These are phyloP conservation scores for Malassezia arunalokei DNA, from an alignment of 1,284 basidiomycete species.

Conservation along the genomic window DNA sequence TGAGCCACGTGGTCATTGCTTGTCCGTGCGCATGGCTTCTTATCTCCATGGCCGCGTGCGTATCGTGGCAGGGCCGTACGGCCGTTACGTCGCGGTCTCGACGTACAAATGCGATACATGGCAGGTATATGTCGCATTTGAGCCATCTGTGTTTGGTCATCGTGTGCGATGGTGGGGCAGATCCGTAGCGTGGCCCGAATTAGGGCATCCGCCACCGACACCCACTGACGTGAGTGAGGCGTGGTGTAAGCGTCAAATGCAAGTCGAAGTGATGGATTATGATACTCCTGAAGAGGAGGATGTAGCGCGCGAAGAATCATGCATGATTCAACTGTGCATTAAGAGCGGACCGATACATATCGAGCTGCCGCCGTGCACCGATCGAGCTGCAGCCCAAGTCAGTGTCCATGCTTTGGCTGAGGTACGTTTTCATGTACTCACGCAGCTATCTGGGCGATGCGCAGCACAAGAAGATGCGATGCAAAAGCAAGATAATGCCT, in stretches of 20 bases:
- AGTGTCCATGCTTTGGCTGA: not conserved
- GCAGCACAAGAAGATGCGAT: not conserved
- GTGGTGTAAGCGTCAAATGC: not conserved
- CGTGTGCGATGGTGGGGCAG: not conserved
- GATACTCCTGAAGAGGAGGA: constrained; percentile 1
- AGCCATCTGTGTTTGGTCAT: not conserved
- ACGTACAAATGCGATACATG: not conserved
- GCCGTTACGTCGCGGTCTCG: not conserved
- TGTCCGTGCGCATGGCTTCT: constrained; percentile 2
- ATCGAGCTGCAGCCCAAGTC: not conserved
- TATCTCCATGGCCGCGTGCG: not conserved
- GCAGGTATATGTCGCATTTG: constrained; percentile 4
- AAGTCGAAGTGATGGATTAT: constrained; percentile 1
- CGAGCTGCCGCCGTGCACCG: not conserved
- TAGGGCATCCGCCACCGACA: not conserved
- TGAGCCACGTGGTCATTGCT: constrained; percentile 2
- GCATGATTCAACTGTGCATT: not conserved
- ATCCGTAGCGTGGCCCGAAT: not conserved
- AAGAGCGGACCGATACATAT: not conserved
- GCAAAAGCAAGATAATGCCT: not conserved
- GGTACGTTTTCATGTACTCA: not conserved
- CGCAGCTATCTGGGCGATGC: not conserved
- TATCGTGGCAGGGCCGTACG: not conserved
- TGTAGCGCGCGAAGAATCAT: not conserved
- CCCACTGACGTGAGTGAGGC: not conserved